Conservation (phyloP, 2,329 filamentous ascomycete genomes). For the Calonectria multiphialidica region DNA sequence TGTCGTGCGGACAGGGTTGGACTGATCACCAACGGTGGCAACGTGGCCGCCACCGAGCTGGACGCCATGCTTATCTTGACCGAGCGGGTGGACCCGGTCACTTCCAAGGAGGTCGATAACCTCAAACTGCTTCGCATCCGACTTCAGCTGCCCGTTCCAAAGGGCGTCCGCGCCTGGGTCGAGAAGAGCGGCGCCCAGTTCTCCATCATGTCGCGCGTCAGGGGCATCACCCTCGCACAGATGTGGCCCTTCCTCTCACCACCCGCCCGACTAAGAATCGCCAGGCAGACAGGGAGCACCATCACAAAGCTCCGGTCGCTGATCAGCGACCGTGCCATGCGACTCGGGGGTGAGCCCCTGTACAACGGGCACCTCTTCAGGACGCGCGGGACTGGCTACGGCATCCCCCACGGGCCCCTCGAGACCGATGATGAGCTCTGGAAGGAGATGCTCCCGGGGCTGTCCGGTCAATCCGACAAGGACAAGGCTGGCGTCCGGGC, state of each 20-base stretch:
- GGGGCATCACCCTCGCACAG: neutral
- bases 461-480: neutral
- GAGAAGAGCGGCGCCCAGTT: neutral
- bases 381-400: neutral
- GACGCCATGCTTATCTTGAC: neutral
- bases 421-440: neutral
- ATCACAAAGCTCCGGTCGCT: neutral
- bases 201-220: no score
- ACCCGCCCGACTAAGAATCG: neutral
- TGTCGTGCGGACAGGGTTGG: neutral
- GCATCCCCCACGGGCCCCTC: neutral
- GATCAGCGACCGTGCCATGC: neutral
- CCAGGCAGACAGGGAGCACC: neutral
- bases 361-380: neutral
- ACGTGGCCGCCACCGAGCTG: neutral
- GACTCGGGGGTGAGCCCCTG: neutral
- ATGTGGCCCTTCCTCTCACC: neutral
- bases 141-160: neutral
- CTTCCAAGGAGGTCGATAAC: neutral
- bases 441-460: neutral
- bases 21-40: neutral
- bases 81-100: neutral
- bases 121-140: neutral
- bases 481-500: neutral
- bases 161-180: neutral